Conservation (phyloP, 331 rosid genomes). For the Quercus tomentella region DNA sequence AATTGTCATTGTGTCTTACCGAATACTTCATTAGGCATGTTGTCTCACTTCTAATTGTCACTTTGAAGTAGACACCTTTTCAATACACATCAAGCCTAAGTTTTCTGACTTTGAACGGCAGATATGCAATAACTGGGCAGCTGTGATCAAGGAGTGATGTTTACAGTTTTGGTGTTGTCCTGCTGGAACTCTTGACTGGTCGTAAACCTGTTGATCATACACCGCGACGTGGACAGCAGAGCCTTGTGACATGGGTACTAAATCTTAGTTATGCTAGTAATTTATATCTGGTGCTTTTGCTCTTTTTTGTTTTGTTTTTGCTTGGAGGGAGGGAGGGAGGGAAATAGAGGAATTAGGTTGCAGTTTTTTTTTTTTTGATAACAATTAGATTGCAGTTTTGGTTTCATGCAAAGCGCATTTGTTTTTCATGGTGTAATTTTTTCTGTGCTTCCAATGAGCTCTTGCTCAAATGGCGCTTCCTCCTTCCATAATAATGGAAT, state of each 20-base stretch:
- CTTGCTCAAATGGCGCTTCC: no score
- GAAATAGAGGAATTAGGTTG: no score
- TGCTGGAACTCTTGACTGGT: slow-evolving; percentile 71
- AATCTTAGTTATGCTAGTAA: background rate
- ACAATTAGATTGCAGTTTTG: no score
- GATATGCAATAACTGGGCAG: slow-evolving; percentile 79
- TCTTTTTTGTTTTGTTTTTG: background rate
- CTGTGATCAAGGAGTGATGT: slow-evolving; percentile 69
- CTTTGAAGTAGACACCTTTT: background rate
- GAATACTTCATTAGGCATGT: background rate
- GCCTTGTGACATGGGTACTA: slow-evolving; percentile 87
- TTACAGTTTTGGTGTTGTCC: slow-evolving; percentile 75
- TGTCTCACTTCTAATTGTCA: background rate
- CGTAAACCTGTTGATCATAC: slow-evolving; percentile 79
- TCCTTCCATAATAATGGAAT: background rate
- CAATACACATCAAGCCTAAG: background rate
- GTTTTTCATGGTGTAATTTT: no score
- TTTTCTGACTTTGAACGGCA: slow-evolving; percentile 27
- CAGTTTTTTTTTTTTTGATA: no score
- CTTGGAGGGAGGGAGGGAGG: background rate
- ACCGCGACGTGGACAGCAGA: slow-evolving; percentile 75
- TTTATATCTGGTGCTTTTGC: background rate
- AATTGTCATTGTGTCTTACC: background rate
- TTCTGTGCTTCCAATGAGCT: no score
- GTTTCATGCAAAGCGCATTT: no score